Base-by-base conservation (phyloP, 225 moss, liverwort and hornwort genomes). In the Bryoerythrophyllum caledonicum region DNA sequence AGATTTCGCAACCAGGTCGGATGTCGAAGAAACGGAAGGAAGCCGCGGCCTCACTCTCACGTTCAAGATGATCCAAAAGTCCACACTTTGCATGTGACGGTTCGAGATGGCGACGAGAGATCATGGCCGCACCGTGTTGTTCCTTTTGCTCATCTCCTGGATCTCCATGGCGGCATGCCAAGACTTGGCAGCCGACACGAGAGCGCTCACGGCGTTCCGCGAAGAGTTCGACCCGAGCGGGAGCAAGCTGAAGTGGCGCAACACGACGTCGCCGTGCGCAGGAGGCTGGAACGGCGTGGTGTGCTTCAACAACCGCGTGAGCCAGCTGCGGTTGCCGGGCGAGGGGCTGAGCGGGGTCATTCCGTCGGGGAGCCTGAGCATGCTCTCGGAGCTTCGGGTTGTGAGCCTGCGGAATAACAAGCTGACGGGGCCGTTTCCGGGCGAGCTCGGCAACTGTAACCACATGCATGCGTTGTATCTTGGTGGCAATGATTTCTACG, bases 301-400 rank as follows among this genome's bases (percentile, higher is more conserved):
- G 46, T 86, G 86, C 68, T 68, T 75, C 41, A 34, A 65, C 1
- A 34, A 73, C 24, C 68, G 86, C 1, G 86, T 86, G 53, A 65
- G 68, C 2, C 81, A 83, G 73, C 14, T 86, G 19, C 83, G 86
- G n/a, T 28, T 86, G 41, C 86, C 86, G 1, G 86, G 86, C 10
- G 23, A 28, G 11, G 83, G 78, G 32, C 78, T 86, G 6, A 34
- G 41, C 25, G 86, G 86, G 11, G 70, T 72, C 37, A 83, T 86
- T 11, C 86, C 86, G 1, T 26, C 67, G 0, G 54, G 37, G 13
- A 87, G 82, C 70, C 71, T 96, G 85, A 92, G 96, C 60, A 53
- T 80, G 71, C 86, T 96, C 26, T 85, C 89, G 25, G 87, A 96
- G 56, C 87, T 96, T 58, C 94, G 96, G 6, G 92, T 88, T 2